Evolutionary conservation across 2,329 filamentous ascomycete species (phyloP).

Genomic region (Tolypocladium pustulatum): DNA sequence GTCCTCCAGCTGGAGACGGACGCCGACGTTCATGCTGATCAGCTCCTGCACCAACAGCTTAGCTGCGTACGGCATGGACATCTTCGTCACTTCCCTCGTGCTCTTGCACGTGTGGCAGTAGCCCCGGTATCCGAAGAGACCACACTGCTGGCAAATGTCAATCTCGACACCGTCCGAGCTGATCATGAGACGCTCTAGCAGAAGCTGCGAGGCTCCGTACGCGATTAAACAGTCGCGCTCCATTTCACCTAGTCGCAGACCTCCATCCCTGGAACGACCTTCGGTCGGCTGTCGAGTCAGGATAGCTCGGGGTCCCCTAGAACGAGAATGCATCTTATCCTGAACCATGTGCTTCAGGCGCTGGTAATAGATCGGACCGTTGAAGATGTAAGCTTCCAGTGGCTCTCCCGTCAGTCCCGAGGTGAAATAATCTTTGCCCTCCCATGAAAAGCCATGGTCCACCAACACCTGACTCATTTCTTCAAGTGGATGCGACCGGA

Average conservation of each 20-base stretch:
- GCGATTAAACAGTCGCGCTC: conserved; percentile 96
- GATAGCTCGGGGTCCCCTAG: conserved; percentile 81
- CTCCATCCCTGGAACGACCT: conserved; percentile 85
- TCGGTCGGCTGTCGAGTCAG: conserved; percentile 93
- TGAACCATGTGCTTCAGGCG: conserved; percentile 99
- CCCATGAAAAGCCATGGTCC: conserved; percentile 85
- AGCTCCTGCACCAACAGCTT: conserved; percentile 94
- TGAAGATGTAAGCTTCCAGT: conserved; percentile 93
- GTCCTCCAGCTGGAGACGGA: conserved; percentile 80
- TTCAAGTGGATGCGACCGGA: conserved; percentile 77
- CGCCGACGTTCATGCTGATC: conserved; percentile 97
- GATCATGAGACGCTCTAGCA: conserved; percentile 90
- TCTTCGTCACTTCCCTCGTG: conserved; percentile 73
- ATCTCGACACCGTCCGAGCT: conserved; percentile 83
- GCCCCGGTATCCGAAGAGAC: conserved; percentile 88
- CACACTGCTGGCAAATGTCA: conserved; percentile 89
- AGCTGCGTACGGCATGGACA: conserved; percentile 96
- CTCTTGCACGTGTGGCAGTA: conserved; percentile 92
- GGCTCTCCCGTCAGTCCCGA: conserved; percentile 91
- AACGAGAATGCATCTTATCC: conserved; percentile 97
- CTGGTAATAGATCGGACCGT: conserved; percentile 98
- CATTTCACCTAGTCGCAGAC: conserved; percentile 93
- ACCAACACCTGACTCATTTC: conserved; percentile 83
- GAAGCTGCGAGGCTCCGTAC: conserved; percentile 85
- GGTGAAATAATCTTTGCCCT: conserved; percentile 94